These are phyloP conservation scores for Hippophae gyantsensis DNA, from an alignment of 306 rosid genomes.

Conservation along the genomic window DNA sequence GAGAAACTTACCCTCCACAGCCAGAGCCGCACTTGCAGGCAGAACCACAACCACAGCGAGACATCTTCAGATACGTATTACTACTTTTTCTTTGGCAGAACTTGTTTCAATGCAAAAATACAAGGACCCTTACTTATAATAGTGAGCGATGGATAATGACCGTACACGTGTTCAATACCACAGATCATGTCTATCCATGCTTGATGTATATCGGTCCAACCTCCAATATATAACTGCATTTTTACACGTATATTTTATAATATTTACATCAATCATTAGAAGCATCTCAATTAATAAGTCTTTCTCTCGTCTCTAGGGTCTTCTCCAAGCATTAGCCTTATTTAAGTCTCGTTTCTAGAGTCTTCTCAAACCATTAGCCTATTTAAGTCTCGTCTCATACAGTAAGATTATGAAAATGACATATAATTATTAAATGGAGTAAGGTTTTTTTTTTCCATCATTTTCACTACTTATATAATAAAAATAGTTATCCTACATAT, in stretches of 20 bases:
- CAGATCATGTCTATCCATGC: conserved; percentile 14
- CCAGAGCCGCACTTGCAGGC: conserved; percentile 58
- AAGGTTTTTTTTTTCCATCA: no score
- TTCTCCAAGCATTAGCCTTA: no score
- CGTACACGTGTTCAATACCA: conserved; percentile 33
- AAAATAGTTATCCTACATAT: no score
- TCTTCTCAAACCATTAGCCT: no score
- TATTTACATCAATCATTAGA: no score
- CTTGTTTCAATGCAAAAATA: neutral
- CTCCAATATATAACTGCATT: conserved; percentile 2
- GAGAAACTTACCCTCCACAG: conserved; percentile 38
- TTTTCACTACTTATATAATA: no score
- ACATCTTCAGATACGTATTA: conserved; percentile 21
- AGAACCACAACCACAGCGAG: conserved; percentile 67
- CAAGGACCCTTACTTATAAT: conserved; percentile 26
- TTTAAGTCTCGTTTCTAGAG: no score
- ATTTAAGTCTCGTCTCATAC: no score
- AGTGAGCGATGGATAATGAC: conserved; percentile 1
- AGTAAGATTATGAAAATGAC: no score
- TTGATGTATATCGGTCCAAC: neutral
- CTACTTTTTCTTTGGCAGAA: conserved; percentile 1
- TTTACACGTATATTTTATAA: conserved; percentile 4
- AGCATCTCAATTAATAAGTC: no score
- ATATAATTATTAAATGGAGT: no score
- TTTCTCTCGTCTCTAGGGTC: no score